These are phyloP conservation scores for Calonectria pauciramosa DNA, from an alignment of 2,329 filamentous ascomycete species.

Conservation along the genomic window DNA sequence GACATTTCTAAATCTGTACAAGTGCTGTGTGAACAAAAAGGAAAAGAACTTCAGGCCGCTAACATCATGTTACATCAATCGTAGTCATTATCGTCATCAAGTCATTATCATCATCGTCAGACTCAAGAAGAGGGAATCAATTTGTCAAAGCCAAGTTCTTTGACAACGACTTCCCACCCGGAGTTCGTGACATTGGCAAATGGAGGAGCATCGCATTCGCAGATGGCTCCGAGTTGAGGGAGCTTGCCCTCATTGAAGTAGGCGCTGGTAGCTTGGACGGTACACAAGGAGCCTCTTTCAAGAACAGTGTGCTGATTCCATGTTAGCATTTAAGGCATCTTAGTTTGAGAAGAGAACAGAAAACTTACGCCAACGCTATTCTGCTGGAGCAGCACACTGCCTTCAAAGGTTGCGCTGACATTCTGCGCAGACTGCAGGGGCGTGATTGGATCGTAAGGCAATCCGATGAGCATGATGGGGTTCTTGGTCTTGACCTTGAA, in stretches of 20 bases:
- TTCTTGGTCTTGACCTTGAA: slow-evolving; percentile 5
- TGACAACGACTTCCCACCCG: not conserved
- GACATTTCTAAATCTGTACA: not conserved
- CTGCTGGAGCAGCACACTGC: not conserved
- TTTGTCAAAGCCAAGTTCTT: not conserved
- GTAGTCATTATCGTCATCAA: not conserved
- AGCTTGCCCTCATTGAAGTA: slow-evolving; percentile 3
- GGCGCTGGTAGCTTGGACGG: not conserved
- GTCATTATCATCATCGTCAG: not conserved
- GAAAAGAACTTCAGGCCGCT: not conserved
- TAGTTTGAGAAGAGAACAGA: too few species aligned
- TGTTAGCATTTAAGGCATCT: not conserved
- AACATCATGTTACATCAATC: not conserved
- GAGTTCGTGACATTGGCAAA: not conserved
- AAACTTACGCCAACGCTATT: not conserved
- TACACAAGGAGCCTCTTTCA: not conserved
- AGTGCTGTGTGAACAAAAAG: not conserved
- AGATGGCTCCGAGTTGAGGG: not conserved
- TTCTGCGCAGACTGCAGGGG: not conserved
- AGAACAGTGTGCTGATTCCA: not conserved
- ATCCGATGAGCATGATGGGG: slow-evolving; percentile 6
- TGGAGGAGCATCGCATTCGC: not conserved
- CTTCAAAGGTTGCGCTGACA: slow-evolving; percentile 2
- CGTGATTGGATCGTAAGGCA: not conserved
- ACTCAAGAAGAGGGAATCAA: not conserved